Conservation (phyloP, 805 yeast species). For the baker's yeast (Saccharomyces cerevisiae) region DNA sequence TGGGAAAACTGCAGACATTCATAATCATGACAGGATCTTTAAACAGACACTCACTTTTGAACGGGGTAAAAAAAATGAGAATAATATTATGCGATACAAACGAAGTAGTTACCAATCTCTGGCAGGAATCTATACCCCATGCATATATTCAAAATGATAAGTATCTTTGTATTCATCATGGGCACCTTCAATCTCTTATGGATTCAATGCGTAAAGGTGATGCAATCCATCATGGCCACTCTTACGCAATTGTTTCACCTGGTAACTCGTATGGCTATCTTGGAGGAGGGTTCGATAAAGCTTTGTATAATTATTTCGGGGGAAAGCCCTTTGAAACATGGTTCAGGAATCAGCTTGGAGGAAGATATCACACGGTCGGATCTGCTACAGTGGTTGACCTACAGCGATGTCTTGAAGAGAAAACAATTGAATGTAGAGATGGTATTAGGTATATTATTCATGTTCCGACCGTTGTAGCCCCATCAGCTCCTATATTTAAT, state of each 20-base stretch:
- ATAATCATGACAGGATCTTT: neutral
- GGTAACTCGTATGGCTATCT: slow-evolving; percentile 44
- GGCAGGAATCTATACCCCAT: slow-evolving; percentile 11
- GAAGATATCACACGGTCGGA: slow-evolving; percentile 22
- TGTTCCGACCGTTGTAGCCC: slow-evolving; percentile 29
- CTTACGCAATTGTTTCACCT: slow-evolving; percentile 38
- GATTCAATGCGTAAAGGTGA: neutral
- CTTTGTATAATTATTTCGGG: slow-evolving; percentile 22
- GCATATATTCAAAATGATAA: slow-evolving; percentile 4
- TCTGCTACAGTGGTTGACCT: slow-evolving; percentile 19
- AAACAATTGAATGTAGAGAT: slow-evolving; percentile 1
- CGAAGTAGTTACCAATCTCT: slow-evolving; percentile 10
- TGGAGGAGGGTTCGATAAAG: slow-evolving; percentile 45
- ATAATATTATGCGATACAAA: slow-evolving; percentile 19
- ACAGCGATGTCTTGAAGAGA: slow-evolving; percentile 4
- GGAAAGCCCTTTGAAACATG: slow-evolving; percentile 23
- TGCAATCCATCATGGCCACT: neutral
- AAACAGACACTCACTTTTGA: neutral
- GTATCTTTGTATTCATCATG: slow-evolving; percentile 9
- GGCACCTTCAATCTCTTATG: slow-evolving; percentile 9
- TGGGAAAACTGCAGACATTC: neutral
- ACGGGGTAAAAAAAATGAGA: slow-evolving; percentile 1
- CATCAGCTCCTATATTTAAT: slow-evolving; percentile 14
- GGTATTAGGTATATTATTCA: slow-evolving; percentile 22
- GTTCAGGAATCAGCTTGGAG: slow-evolving; percentile 19